Conservation (phyloP, 2,329 filamentous ascomycete genomes). For the Emmonsiellopsis sp. region DNA sequence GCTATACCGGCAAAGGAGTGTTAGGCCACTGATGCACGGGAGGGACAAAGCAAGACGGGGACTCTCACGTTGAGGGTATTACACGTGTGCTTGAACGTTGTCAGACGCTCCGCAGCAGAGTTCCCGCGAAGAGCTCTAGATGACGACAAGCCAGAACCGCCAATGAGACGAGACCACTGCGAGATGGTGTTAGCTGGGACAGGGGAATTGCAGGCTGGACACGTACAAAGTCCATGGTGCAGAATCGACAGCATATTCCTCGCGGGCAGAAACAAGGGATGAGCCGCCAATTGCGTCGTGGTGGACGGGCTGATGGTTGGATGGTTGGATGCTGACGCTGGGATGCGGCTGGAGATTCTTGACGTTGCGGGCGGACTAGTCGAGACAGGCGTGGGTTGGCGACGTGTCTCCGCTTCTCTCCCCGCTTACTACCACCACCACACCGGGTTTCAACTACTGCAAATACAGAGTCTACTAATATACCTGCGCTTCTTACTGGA, state of each 20-base stretch:
- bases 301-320: not conserved
- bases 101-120: constrained; percentile 51
- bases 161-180: constrained; percentile 55
- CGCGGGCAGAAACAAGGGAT: not conserved
- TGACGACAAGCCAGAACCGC: constrained; percentile 41
- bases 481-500: too few species aligned
- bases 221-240: constrained; percentile 38
- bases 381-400: too few species aligned
- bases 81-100: constrained; percentile 53
- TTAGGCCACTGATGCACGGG: not conserved
- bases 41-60: not conserved
- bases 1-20: constrained; percentile 26
- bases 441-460: too few species aligned
- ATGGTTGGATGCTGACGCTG: not conserved
- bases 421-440: too few species aligned
- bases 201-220: not conserved
- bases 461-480: too few species aligned
- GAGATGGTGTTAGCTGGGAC: constrained; percentile 6
- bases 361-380: not conserved
- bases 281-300: not conserved
- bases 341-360: not conserved
- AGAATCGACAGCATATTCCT: constrained; percentile 1
- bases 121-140: constrained; percentile 43
- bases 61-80: constrained; percentile 46
- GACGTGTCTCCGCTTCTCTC: too few species aligned